phyloP scores from a whole-genome alignment of 164 flowering plant genomes.

The Magnolia kwangsiensis region DNA sequence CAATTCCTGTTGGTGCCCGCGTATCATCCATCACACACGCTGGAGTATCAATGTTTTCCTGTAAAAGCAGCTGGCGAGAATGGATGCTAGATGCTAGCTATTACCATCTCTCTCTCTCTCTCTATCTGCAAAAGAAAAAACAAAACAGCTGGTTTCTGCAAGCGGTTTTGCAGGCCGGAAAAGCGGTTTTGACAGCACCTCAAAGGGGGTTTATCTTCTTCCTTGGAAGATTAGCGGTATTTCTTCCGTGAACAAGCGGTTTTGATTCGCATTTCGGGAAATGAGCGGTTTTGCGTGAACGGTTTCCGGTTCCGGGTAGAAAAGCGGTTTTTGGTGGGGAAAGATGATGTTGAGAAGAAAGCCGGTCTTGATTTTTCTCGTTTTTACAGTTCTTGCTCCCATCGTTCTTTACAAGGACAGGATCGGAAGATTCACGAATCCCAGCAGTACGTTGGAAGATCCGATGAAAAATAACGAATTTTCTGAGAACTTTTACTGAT shows the following conservation, averaged over 20 bases:
- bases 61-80: too few relatives aligned
- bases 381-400: conserved; percentile 70
- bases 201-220: background rate
- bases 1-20: too few relatives aligned
- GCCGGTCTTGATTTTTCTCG: conserved; percentile 54
- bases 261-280: background rate
- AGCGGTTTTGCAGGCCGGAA: background rate
- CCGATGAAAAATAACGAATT: background rate
- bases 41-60: too few relatives aligned
- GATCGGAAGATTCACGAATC: conserved; percentile 37
- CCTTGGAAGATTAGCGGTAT: background rate
- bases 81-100: too few relatives aligned
- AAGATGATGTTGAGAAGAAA: conserved; percentile 39
- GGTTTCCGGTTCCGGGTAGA: background rate
- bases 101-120: too few relatives aligned
- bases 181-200: background rate
- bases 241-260: background rate
- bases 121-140: too few relatives aligned
- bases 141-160: background rate
- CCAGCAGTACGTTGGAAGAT: conserved; percentile 31
- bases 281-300: conserved; percentile 6
- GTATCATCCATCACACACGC: too few relatives aligned
- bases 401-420: conserved; percentile 72
- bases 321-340: conserved; percentile 8
- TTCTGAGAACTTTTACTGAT: background rate